A percentile compares a stretch with the other conserved stretches of the same genome.
phyloP scores from a whole-genome alignment of 2,329 filamentous ascomycete species.

The Colletotrichum incanum region DNA sequence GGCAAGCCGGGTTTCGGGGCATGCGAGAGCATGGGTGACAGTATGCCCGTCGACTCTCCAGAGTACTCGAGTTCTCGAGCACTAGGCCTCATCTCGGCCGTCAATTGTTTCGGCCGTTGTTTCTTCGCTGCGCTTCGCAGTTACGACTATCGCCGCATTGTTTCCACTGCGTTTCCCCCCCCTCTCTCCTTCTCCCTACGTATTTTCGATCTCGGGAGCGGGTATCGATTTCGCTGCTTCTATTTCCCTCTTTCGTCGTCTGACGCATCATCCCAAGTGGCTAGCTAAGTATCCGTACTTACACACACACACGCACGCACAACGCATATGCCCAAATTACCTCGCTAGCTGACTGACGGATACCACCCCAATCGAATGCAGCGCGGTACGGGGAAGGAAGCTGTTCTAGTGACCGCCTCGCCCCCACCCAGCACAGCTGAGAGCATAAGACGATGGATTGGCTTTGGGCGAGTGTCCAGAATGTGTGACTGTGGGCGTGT shows the following conservation, averaged over 20 bases:
- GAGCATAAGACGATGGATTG: conserved; percentile 9
- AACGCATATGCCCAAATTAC: conserved; percentile 14
- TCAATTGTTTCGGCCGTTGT: conserved; percentile 31
- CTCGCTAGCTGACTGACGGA: conserved; percentile 34
- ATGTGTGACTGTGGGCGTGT: conserved; percentile 11
- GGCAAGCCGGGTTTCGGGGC: conserved; percentile 42
- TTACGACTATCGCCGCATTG: conserved; percentile 36
- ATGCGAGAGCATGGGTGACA: conserved; percentile 33
- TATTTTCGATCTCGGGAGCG: conserved; percentile 6
- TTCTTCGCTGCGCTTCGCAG: conserved; percentile 34
- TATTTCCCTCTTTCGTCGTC: neutral
- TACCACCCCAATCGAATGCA: conserved; percentile 27
- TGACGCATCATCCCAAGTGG: conserved; percentile 23
- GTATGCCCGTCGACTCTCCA: conserved; percentile 16
- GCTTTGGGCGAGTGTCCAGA: conserved; percentile 4
- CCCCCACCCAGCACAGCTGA: conserved; percentile 35
- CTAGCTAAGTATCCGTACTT: conserved; percentile 4
- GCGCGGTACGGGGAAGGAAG: conserved; percentile 24
- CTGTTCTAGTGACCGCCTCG: conserved; percentile 39
- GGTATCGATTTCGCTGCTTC: conserved; percentile 14
- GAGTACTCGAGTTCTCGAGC: conserved; percentile 10
- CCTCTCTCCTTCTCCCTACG: neutral
- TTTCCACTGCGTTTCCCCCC: conserved; percentile 1
- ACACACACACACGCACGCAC: neutral
- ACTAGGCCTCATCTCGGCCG: conserved; percentile 12